Evolutionary conservation across 495 filamentous ascomycete genomes (phyloP).

Genomic region (Aspergillus cristatus): DNA sequence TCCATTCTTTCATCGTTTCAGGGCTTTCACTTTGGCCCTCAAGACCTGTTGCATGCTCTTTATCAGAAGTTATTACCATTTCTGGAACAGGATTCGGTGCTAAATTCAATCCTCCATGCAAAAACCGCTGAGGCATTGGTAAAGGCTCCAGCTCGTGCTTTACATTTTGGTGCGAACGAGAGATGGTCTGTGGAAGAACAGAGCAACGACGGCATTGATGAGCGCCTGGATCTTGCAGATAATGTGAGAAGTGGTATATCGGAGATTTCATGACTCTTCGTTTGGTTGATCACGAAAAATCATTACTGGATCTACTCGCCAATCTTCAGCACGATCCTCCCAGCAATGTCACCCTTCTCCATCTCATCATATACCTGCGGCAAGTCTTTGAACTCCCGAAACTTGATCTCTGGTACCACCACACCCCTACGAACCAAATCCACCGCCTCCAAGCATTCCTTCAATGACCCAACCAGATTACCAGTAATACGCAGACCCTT

Average conservation of each 20-base stretch:
- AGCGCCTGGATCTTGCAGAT: too few species aligned
- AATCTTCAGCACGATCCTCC: conserved; percentile 29
- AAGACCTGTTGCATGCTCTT: conserved; percentile 23
- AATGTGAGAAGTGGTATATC: too few species aligned
- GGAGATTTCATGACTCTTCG: too few species aligned
- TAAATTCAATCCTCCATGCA: conserved; percentile 20
- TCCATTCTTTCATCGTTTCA: neutral
- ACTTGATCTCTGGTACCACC: conserved; percentile 36
- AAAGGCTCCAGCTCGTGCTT: conserved; percentile 17
- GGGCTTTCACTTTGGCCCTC: conserved; percentile 15
- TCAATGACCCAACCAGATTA: conserved; percentile 40
- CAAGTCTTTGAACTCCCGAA: conserved; percentile 37
- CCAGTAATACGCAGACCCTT: conserved; percentile 37
- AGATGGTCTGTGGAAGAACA: too few species aligned
- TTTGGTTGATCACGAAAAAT: too few species aligned
- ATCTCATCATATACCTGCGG: conserved; percentile 37
- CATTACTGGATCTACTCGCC: conserved; percentile 13
- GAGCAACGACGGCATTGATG: too few species aligned
- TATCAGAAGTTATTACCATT: conserved; percentile 25
- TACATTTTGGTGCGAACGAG: too few species aligned
- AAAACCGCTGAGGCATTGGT: conserved; percentile 24
- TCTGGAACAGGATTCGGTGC: conserved; percentile 16
- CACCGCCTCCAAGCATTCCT: conserved; percentile 44
- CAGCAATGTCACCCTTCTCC: conserved; percentile 35
- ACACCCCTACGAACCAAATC: conserved; percentile 36